phyloP scores from a whole-genome alignment of 352 stramenopile genomes.

The Phytophthora constricta region DNA sequence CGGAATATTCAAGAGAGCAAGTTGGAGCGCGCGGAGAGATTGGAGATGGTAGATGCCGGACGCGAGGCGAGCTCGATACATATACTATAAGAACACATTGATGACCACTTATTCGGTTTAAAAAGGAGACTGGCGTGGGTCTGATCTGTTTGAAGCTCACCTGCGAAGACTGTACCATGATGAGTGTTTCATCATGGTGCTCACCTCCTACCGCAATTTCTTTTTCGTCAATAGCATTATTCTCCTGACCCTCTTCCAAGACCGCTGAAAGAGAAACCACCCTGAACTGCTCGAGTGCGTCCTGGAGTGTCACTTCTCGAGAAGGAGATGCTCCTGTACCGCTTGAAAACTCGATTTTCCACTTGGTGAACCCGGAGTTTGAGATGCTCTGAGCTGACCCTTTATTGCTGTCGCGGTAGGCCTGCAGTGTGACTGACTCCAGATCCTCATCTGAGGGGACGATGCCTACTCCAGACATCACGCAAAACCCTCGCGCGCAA shows the following conservation, averaged over 20 bases:
- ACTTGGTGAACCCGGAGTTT: slow-evolving; percentile 70
- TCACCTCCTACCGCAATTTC: too few relatives aligned
- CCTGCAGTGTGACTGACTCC: slow-evolving; percentile 58
- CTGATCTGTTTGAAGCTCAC: too few relatives aligned
- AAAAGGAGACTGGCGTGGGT: too few relatives aligned
- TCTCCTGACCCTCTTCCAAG: slow-evolving; percentile 7
- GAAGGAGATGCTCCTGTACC: slow-evolving; percentile 15
- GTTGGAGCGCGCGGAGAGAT: too few relatives aligned
- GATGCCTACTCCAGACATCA: slow-evolving; percentile 50
- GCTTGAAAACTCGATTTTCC: slow-evolving; percentile 46
- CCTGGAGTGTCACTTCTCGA: slow-evolving; percentile 36
- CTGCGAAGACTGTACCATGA: too few relatives aligned
- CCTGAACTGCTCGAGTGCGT: slow-evolving; percentile 37
- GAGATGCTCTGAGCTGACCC: slow-evolving; percentile 57
- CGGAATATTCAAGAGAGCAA: neutral
- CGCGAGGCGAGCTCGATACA: neutral
- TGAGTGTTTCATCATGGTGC: too few relatives aligned
- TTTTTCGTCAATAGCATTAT: too few relatives aligned
- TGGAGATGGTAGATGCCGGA: neutral
- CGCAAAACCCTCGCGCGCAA: slow-evolving; percentile 53
- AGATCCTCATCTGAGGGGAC: slow-evolving; percentile 67
- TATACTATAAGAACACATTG: slow-evolving; percentile 4
- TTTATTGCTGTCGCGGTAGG: slow-evolving; percentile 70
- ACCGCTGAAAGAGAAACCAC: slow-evolving; percentile 7
- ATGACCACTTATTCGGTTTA: too few relatives aligned